Evolutionary conservation across 2,329 filamentous ascomycete species (phyloP).

Genomic region (Cercospora sp.): DNA sequence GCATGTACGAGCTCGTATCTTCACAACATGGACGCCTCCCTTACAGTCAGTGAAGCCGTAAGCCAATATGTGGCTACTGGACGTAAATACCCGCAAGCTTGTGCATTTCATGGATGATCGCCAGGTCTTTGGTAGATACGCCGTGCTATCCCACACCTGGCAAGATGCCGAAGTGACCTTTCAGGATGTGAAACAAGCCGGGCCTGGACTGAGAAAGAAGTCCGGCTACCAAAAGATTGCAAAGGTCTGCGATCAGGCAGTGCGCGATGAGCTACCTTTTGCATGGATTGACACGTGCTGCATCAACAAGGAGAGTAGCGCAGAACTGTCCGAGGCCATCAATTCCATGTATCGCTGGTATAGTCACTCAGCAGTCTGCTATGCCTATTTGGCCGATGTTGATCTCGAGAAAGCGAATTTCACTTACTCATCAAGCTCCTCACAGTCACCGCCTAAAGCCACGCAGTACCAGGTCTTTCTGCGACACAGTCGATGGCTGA

Average conservation of each 20-base stretch:
- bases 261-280: slow-evolving; percentile 4
- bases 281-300: slow-evolving; percentile 27
- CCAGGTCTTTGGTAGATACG: slow-evolving; percentile 15
- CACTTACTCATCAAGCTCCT: neutral
- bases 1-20: neutral
- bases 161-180: slow-evolving; percentile 21
- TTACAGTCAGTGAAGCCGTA: neutral
- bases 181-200: slow-evolving; percentile 16
- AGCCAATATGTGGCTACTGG: slow-evolving; percentile 22
- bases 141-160: slow-evolving; percentile 26
- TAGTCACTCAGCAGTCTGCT: slow-evolving; percentile 20
- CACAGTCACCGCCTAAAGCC: neutral
- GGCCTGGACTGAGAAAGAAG: neutral
- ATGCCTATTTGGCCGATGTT: slow-evolving; percentile 26
- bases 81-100: slow-evolving; percentile 11
- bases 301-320: slow-evolving; percentile 28
- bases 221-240: slow-evolving; percentile 20
- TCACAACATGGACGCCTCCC: neutral
- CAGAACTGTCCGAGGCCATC: slow-evolving; percentile 28
- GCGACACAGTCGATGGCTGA: slow-evolving; percentile 24
- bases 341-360: slow-evolving; percentile 31
- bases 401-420: neutral
- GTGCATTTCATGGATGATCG: slow-evolving; percentile 20
- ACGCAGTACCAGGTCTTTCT: slow-evolving; percentile 1
- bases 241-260: slow-evolving; percentile 13